A percentile compares a stretch with the other conserved stretches of the same genome.
Evolutionary conservation across 2,329 filamentous ascomycete genomes (phyloP).

Genomic region (Rhexocercosporidium sp.): DNA sequence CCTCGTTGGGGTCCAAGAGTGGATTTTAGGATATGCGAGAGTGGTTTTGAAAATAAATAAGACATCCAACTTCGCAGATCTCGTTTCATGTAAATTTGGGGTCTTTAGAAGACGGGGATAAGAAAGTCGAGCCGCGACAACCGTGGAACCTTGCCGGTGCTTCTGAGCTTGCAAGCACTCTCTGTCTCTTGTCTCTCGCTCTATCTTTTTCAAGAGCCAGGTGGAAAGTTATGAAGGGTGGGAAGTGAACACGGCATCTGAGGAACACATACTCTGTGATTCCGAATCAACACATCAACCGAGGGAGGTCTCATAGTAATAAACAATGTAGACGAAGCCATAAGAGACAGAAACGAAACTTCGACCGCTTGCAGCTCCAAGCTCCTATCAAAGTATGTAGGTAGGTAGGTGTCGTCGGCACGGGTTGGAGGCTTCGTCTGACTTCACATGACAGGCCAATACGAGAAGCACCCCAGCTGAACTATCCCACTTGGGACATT

Average conservation of each 20-base stretch:
- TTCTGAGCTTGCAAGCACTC: background rate
- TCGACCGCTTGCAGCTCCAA: conserved; percentile 4
- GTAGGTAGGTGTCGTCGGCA: background rate
- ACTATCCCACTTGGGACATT: conserved; percentile 8
- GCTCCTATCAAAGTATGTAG: conserved; percentile 1
- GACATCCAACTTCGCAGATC: background rate
- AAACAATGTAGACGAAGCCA: background rate
- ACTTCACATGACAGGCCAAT: conserved; percentile 8
- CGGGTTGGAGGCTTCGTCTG: background rate
- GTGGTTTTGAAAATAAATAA: background rate
- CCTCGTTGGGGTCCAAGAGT: background rate
- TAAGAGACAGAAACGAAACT: background rate
- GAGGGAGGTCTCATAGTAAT: background rate
- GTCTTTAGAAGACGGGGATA: background rate
- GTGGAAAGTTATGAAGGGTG: background rate
- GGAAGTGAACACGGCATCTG: background rate
- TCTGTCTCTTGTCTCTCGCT: too few relatives aligned
- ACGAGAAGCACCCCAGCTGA: conserved; percentile 4
- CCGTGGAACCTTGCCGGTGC: background rate
- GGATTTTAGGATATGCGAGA: background rate
- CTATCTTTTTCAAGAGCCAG: too few relatives aligned
- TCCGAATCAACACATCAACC: background rate
- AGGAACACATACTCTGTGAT: background rate
- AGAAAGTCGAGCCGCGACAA: background rate
- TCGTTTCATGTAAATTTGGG: conserved; percentile 7